Evolutionary conservation across 1,284 basidiomycete genomes (phyloP), one percentile per base, ranked within the genome.

Genomic region (Anthracocystis setariae): DNA sequence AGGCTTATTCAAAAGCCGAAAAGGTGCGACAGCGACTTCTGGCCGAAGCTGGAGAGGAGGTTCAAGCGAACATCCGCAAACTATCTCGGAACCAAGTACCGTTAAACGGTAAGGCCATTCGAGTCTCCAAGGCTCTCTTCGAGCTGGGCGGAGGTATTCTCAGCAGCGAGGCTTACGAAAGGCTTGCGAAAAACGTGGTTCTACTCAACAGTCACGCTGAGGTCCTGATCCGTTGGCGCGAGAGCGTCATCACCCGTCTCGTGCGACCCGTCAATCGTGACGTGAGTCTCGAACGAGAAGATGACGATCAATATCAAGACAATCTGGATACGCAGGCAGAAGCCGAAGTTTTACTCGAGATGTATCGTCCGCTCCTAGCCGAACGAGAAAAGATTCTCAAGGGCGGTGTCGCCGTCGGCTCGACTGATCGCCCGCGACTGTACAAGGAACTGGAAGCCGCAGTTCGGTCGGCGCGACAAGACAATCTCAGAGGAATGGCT

Each of bases 241-340:
- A 62, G 1, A 57, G 62, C 42, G 73, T 80, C 45, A 43, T 65
- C 20, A 46, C 50, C 5, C 74, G 75, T 10, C 60, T 82, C 15
- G 39, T 46, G 5, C 70, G 67, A 13, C 56, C 76, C 2, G 74
- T 82, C 40, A 82, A 79, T 51, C 74, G 80, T 42, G 79, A 80
- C 17, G 72, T 81, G 33, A 67, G 66, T 45, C 62, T 68, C 20
- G 76, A 76, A 44, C 67, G 74, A 8, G 78, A 78, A 15, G 72
- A 74, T 32, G 80, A 81, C 50, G 80, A 82, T 47, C 73, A 79
- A 39, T 82, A 81, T 39, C 72, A 76, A 20, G 79, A 82, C 24
- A 76, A 80, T 21, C 62, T 82, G 4, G 80, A 82, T 35, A 74
- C 76, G 7, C 80, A 82, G 46, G 73, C 68, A 33, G 77, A 81